phyloP scores from a whole-genome alignment of 2,329 filamentous ascomycete genomes.

The Apiospora arundinis region DNA sequence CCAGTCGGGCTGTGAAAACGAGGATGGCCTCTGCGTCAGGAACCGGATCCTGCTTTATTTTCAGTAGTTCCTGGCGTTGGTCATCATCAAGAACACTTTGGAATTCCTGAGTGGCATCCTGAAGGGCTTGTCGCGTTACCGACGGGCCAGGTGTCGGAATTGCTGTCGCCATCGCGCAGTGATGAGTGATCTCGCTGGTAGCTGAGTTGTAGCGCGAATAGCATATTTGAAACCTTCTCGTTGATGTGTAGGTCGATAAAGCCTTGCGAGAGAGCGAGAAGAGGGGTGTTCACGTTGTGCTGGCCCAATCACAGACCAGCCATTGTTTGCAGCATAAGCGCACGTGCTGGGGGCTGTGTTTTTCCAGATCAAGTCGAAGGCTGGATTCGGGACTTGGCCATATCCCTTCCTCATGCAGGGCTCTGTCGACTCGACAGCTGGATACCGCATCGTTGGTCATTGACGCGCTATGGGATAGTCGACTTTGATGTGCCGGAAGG shows the following conservation, averaged over 20 bases:
- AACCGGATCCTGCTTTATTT: constrained; percentile 21
- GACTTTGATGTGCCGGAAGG: too few species aligned
- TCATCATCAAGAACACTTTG: not conserved
- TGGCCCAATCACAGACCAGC: not conserved
- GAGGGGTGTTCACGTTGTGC: not conserved
- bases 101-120: not conserved
- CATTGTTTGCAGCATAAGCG: not conserved
- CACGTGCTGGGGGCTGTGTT: not conserved
- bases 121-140: not conserved
- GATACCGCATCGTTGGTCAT: too few species aligned
- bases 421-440: too few species aligned
- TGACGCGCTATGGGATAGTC: too few species aligned
- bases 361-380: too few species aligned
- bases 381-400: too few species aligned
- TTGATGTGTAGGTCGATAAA: not conserved
- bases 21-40: constrained; percentile 41
- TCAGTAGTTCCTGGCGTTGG: not conserved
- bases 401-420: too few species aligned
- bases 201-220: not conserved
- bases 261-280: not conserved
- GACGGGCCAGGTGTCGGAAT: not conserved
- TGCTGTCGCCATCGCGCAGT: not conserved
- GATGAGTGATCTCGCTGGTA: not conserved
- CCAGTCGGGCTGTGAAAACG: constrained; percentile 43
- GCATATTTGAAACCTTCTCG: not conserved